phyloP scores from a whole-genome alignment of 805 yeast genomes.

The Brettanomyces sp. region DNA sequence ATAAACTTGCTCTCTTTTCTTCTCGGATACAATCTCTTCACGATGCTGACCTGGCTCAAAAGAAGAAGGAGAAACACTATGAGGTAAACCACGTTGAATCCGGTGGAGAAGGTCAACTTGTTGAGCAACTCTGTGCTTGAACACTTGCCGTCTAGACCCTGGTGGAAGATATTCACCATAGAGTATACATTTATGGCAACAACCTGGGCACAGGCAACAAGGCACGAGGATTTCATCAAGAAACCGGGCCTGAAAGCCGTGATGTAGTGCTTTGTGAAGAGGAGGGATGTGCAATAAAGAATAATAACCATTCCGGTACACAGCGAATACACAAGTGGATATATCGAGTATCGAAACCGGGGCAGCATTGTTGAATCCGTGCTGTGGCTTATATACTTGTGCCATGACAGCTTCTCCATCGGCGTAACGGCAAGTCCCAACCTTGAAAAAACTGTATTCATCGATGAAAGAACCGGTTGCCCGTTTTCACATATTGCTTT shows the following conservation, averaged over 20 bases:
- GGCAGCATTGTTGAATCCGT: slow-evolving; percentile 25
- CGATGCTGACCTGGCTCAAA: slow-evolving; percentile 61
- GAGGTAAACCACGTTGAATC: slow-evolving; percentile 48
- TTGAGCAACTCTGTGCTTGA: slow-evolving; percentile 36
- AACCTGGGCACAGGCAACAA: slow-evolving; percentile 47
- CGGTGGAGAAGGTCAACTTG: slow-evolving; percentile 32
- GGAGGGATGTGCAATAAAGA: slow-evolving; percentile 51
- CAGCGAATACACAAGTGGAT: slow-evolving; percentile 52
- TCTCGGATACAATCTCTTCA: slow-evolving; percentile 58
- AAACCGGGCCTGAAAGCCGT: slow-evolving; percentile 48
- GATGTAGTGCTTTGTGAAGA: slow-evolving; percentile 46
- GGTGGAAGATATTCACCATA: slow-evolving; percentile 30
- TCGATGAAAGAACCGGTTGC: slow-evolving; percentile 14
- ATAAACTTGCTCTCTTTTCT: slow-evolving; percentile 59
- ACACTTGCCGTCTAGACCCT: slow-evolving; percentile 35
- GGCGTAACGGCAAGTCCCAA: slow-evolving; percentile 30
- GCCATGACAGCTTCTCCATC: slow-evolving; percentile 40
- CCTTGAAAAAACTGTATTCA: slow-evolving; percentile 8
- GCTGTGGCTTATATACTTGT: slow-evolving; percentile 24
- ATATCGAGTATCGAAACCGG: slow-evolving; percentile 43
- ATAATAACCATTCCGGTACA: slow-evolving; percentile 59
- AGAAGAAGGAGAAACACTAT: slow-evolving; percentile 49
- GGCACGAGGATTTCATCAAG: slow-evolving; percentile 39
- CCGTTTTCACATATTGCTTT: slow-evolving; percentile 11
- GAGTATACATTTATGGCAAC: slow-evolving; percentile 39